Evolutionary conservation across 2,329 filamentous ascomycete species (phyloP), one percentile per base, ranked within the genome.

Genomic region (Fusarium floridanum): DNA sequence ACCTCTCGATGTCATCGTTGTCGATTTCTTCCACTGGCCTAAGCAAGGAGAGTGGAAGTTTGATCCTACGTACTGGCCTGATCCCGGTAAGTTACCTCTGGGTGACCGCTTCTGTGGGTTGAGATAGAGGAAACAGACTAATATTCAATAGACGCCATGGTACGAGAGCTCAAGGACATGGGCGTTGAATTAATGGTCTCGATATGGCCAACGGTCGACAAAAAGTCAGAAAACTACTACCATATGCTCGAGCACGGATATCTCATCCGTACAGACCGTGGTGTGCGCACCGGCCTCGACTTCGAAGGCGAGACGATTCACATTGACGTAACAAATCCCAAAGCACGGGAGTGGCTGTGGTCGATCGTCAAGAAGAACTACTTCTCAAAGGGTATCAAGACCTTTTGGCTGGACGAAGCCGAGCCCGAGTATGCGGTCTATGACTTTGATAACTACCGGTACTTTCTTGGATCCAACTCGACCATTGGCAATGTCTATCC

Each of bases 331-430:
- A 93, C 91, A 0, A 91, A 92, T 71, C 89, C 91, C 0, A 86
- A 82, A 17, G 86, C 91, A 0, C 84, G 90, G 3, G 76, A 84
- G 2, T 93, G 87, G 53, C 83, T 93, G 2, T 93, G 91, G 91
- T 78, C 82, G 2, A 89, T 87, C 64, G 87, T 83, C 1, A 90
- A 89, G 78, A 75, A 86, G 64, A 90, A 92, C 78, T 93, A 93
- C 81, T 89, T 88, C 75, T 80, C 85, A 60, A 89, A 88, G 64
- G 91, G 91, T 2, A 90, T 93, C 80, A 87, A 88, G 68, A 81
- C 88, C 1, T 93, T 93, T 80, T 93, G 91, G 91, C 85, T 93
- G 0, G 91, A 93, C 74, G 91, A 93, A 78, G 91, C 91, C 0
- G 91, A 93, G 76, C 91, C 91, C 0, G 91, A 93, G 78, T 93